Evolutionary conservation across 2,329 filamentous ascomycete genomes (phyloP), one percentile per base, ranked within the genome.

Genomic region (Penicillium hesseltinei): DNA sequence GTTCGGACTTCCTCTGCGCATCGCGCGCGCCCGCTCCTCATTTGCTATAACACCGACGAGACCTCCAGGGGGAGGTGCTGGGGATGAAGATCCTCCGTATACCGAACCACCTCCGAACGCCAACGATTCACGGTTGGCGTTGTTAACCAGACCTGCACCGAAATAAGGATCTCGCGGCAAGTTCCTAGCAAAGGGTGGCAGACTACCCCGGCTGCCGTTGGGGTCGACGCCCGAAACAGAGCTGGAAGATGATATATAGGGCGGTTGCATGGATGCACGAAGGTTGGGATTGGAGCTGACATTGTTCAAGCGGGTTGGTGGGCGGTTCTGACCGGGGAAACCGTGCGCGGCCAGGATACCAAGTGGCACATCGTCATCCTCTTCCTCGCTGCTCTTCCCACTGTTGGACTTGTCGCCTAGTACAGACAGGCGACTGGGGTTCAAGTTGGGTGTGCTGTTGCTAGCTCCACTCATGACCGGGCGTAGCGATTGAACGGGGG

Each of bases 311-410:
- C 85, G 84, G 27, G 83, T 87, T 1, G 91, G 91, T 15, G 91
- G 88, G 19, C 90, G 84, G 66, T 85, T 88, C 75, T 86, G 91
- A 73, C 82, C 86, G 0, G 92, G 92, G 68, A 96, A 96, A 2
- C 92, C 92, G 71, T 96, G 91, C 2, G 92, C 92, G 54, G 91
- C 89, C 21, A 96, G 79, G 64, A 96, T 94, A 13, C 88, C 92
- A 40, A 96, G 78, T 0, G 92, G 92, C 13, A 96, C 84, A 67
- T 96, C 92, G 57, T 96, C 92, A 65, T 96, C 92, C 56, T 92
- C 90, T 38, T 91, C 89, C 5, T 76, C 74, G 51, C 69, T 71
- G 60, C 71, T 74, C 65, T 77, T 74, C 23, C 71, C 67, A 58
- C 71, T 72, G 53, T 73, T 63, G 43, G 75, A 72, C 61, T 72